Base-by-base conservation (phyloP, 2,329 filamentous ascomycete genomes). In the Colletotrichum tabaci region DNA sequence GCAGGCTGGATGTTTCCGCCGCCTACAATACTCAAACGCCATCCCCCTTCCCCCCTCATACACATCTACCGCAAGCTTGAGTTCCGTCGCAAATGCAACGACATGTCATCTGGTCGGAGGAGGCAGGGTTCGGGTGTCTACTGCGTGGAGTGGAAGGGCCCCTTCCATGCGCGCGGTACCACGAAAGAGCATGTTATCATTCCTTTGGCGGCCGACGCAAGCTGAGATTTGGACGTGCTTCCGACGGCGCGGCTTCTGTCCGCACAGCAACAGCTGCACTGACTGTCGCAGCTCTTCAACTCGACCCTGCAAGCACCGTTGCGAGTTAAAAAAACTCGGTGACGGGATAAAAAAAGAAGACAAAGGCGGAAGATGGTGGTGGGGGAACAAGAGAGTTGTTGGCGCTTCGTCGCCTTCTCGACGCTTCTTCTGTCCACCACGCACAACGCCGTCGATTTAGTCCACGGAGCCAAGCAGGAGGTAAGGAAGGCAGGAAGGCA, bases 71-170 rank as follows among this genome's bases (percentile, higher is more conserved):
- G 56, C 42, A 35, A 38, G 42, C 30, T 47, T 66, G 47, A 46
- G 62, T 55, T 61, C 40, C 47, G 66, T 68, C 62, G 55, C 21
- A 46, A 62, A 42, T 67, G 53, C 60, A 50, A 61, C n/a, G 49
- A 49, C 50, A 47, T 67, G 64, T 67, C 67, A 67, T 71, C 67
- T 64, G 67, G 63, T 67, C 50, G 57, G 23, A 44, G 57, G 40
- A 40, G 23, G 56, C 52, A 62, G 49, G 50, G 63, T 67, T 71
- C 57, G 56, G 50, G 56, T 38, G 42, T 61, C 30, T 52, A 47
- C 26, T 38, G 23, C 44, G 50, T 42, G 21, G 63, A 63, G 38
- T 15, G 47, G 26, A 57, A 71, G 57, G 42, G 30, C 30, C 30
- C 30, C 7, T 40, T 46, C 26, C 21, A 46, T n/a, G 65, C 23